Percentiles rank a stretch among this genome's conserved stretches.
Conservation (phyloP, 371 early-diverging fungal species). For the Vavraia culicis region DNA sequence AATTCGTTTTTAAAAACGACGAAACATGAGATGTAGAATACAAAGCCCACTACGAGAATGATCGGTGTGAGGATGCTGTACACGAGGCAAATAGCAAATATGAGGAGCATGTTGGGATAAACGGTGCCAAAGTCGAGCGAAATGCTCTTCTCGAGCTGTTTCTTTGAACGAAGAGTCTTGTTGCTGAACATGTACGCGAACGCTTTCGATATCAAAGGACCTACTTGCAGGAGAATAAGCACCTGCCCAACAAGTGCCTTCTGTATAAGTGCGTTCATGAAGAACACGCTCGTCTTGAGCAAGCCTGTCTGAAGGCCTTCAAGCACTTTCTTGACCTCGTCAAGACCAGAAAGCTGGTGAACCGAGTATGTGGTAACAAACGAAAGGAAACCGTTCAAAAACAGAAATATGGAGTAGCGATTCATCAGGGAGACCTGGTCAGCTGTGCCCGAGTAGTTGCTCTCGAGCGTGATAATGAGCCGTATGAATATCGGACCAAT, state of each 20-base stretch:
- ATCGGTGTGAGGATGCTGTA: conserved; percentile 39
- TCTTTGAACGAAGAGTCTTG: conserved; percentile 14
- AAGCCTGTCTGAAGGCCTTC: conserved; percentile 17
- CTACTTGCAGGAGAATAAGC: conserved; percentile 38
- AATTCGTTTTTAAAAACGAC: conserved; percentile 41
- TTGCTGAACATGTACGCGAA: conserved; percentile 15
- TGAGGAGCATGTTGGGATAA: conserved; percentile 40
- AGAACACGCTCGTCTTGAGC: conserved; percentile 34
- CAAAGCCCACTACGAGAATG: conserved; percentile 36
- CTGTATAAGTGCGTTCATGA: conserved; percentile 42
- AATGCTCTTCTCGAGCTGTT: conserved; percentile 25
- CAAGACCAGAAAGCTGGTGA: conserved; percentile 11
- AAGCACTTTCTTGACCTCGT: conserved; percentile 5
- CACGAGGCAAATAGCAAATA: conserved; percentile 41
- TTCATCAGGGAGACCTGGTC: conserved; percentile 37
- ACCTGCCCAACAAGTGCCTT: conserved; percentile 30
- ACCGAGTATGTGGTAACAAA: conserved; percentile 31
- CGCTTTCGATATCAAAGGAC: conserved; percentile 21
- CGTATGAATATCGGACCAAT: conserved; percentile 35
- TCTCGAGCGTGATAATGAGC: conserved; percentile 32
- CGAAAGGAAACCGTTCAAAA: conserved; percentile 43
- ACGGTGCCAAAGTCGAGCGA: conserved; percentile 39
- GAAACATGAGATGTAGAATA: conserved; percentile 37
- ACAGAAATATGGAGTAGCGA: conserved; percentile 38
- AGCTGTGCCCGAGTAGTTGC: conserved; percentile 28